phyloP scores from a whole-genome alignment of 352 stramenopile species.

The Phytophthora sp. region DNA sequence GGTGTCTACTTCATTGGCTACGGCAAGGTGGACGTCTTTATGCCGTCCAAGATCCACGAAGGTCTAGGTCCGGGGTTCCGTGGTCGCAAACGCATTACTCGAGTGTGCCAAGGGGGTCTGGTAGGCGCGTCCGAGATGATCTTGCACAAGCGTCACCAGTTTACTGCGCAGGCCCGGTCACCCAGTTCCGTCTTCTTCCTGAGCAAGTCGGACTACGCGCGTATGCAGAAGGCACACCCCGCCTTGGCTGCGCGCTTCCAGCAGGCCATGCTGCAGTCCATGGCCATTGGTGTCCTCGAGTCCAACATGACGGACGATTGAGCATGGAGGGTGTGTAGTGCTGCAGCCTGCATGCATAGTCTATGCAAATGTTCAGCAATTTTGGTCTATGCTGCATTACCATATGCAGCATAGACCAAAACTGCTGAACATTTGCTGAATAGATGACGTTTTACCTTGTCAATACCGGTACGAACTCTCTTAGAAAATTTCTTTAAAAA shows the following conservation, averaged over 20 bases:
- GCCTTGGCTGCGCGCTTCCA: conserved; percentile 79
- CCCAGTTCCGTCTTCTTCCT: conserved; percentile 85
- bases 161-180: conserved; percentile 73
- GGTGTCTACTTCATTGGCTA: conserved; percentile 87
- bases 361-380: too few relatives aligned
- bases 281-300: conserved; percentile 86
- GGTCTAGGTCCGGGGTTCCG: conserved; percentile 79
- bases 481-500: not conserved
- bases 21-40: conserved; percentile 86
- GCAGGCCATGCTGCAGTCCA: conserved; percentile 84
- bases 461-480: too few relatives aligned
- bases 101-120: conserved; percentile 82
- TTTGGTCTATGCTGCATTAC: too few relatives aligned
- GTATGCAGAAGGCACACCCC: conserved; percentile 75
- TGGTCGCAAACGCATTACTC: conserved; percentile 80
- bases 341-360: too few relatives aligned
- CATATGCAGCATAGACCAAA: conserved; percentile 5
- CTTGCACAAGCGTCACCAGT: conserved; percentile 82
- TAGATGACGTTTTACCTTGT: conserved; percentile 9
- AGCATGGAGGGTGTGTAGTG: too few relatives aligned
- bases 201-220: conserved; percentile 68
- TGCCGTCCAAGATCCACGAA: conserved; percentile 82
- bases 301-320: conserved; percentile 84
- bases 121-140: conserved; percentile 83
- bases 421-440: conserved; percentile 17